Evolutionary conservation across 768 basidiomycete genomes (phyloP).

Genomic region (Pleurotus cornucopiae): DNA sequence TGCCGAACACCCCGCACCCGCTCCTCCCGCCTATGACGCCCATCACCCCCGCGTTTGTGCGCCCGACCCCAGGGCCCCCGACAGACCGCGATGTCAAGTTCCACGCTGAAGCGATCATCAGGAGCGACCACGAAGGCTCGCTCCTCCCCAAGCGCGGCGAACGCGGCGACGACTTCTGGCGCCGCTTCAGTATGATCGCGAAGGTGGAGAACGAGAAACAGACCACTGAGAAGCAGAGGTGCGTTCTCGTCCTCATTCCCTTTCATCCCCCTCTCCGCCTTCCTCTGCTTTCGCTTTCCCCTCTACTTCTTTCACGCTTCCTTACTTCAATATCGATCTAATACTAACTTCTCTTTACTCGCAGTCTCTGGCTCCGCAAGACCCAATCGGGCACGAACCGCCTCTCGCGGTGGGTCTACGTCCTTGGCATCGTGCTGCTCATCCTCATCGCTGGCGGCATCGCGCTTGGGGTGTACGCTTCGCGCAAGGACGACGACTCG

Average conservation of each 20-base stretch:
- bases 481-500: conserved; percentile 37
- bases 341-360: not conserved
- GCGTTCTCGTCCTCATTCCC: conserved; percentile 21
- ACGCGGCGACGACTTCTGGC: conserved; percentile 82
- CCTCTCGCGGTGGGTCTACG: conserved; percentile 66
- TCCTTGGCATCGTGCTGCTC: conserved; percentile 57
- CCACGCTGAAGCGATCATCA: conserved; percentile 48
- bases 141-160: conserved; percentile 65
- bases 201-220: conserved; percentile 52
- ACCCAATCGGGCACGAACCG: conserved; percentile 50
- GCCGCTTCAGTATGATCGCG: conserved; percentile 80
- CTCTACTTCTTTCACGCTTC: not conserved
- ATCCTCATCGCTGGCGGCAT: conserved; percentile 52
- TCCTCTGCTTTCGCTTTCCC: not conserved
- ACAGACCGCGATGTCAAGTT: conserved; percentile 36
- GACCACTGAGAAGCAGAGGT: conserved; percentile 37
- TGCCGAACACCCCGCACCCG: conserved; percentile 63
- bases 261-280: not conserved
- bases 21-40: conserved; percentile 75
- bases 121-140: conserved; percentile 65
- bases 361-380: conserved; percentile 65
- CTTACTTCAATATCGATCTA: not conserved
- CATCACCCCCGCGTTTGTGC: conserved; percentile 73
- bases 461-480: conserved; percentile 55
- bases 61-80: conserved; percentile 42